These are phyloP conservation scores for Scutellaria galericulata DNA, from an alignment of 257 asterid species.

Conservation along the genomic window DNA sequence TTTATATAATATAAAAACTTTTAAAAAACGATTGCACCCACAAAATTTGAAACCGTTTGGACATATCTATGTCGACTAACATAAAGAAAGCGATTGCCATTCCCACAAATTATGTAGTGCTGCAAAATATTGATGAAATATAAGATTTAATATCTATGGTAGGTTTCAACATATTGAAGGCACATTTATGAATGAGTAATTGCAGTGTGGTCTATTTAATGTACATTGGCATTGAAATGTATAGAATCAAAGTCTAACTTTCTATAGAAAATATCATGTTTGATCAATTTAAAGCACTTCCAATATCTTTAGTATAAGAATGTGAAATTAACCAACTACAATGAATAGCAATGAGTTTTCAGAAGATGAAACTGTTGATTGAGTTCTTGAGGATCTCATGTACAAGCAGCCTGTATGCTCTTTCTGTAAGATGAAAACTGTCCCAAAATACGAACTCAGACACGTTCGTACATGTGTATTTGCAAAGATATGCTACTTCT, in stretches of 20 bases:
- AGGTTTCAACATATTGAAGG: neutral
- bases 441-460: conserved; percentile 65
- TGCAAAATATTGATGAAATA: neutral
- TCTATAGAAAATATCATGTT: neutral
- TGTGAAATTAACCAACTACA: neutral
- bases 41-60: no score
- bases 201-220: no score
- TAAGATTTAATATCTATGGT: neutral
- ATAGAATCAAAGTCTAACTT: neutral
- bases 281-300: neutral
- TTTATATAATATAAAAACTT: no score
- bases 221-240: neutral
- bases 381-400: conserved; percentile 42
- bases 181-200: neutral
- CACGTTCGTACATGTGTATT: conserved; percentile 47
- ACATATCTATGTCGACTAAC: no score
- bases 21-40: no score
- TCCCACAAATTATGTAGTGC: neutral
- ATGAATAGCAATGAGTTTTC: no score
- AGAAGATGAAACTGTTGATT: conserved; percentile 34
- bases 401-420: conserved; percentile 58
- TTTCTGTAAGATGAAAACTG: conserved; percentile 68
- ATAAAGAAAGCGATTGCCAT: no score
- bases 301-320: neutral
- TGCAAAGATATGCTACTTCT: conserved; percentile 65